Base-by-base conservation (phyloP, 352 stramenopile genomes). In the Pythium rishiriense region DNA sequence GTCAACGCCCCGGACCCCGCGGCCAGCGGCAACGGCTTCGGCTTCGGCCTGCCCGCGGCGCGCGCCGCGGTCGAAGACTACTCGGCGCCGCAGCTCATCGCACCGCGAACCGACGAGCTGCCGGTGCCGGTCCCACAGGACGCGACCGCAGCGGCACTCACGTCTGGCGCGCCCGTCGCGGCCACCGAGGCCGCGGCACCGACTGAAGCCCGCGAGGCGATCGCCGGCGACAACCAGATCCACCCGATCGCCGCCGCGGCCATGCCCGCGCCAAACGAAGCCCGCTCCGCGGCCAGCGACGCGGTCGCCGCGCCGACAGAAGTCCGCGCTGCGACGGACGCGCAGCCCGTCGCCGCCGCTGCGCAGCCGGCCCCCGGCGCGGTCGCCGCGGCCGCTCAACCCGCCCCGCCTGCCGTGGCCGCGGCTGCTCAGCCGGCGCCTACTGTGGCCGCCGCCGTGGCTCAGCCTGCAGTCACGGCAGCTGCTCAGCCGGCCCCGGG, bases 51-150 rank as follows among this genome's bases (percentile, higher is more conserved):
- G 5, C 42, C 43, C 11, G 57, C 66, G 37, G 53, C 43, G 33
- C 64, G 64, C 3, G 35, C 35, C 3, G 61, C 25, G 12, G 37
- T 56, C 33, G 31, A 35, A 6, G 53, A 49, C 45, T 71, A 71
- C 58, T 12, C 45, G 17, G 51, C 64, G 15, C 64, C 64, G 3
- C 57, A 64, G 51, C 58, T 71, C 21, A 31, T 54, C n/a, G 64
- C 64, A 1, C 64, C 64, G 15, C 64, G 51, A 4, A 29, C 43
- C 0, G 64, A 71, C 1, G 45, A 31, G n/a, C 57, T 71, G 14
- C 64, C 64, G 1, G 42, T 63, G 45, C 51, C 57, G 19, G 12
- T 66, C n/a, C 57, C 64, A 10, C 64, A 70, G 45, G 62, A 66
- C 31, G 57, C 17, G 1, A 39, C 51, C 17, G 49, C 49, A 0